phyloP scores from a whole-genome alignment of 2,329 filamentous ascomycete genomes.

The Fusarium globosum region DNA sequence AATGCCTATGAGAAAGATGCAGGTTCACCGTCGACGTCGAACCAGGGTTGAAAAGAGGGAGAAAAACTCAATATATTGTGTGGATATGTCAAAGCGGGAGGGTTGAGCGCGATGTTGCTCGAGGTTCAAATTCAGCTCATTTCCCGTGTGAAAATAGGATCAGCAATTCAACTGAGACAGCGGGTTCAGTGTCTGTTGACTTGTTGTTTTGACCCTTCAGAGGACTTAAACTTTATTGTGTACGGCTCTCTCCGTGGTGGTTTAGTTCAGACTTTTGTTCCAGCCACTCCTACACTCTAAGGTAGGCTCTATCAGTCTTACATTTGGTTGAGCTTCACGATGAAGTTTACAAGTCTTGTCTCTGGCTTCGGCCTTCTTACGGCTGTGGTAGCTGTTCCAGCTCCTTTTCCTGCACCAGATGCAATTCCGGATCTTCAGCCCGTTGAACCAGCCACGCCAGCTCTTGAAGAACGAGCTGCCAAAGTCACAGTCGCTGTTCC shows the following conservation, averaged over 20 bases:
- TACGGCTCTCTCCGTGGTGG: background rate
- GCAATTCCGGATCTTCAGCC: background rate
- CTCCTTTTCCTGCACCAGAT: conserved; percentile 24
- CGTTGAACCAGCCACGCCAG: conserved; percentile 30
- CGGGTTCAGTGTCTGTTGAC: conserved; percentile 2
- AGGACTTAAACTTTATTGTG: conserved; percentile 1
- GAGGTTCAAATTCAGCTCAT: conserved; percentile 38
- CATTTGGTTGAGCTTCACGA: conserved; percentile 3
- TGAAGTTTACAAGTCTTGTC: conserved; percentile 34
- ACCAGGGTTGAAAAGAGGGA: background rate
- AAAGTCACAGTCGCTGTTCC: conserved; percentile 65
- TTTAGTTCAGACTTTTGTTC: conserved; percentile 5
- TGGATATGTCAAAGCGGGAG: background rate
- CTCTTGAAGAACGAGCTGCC: conserved; percentile 56
- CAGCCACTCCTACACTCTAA: background rate
- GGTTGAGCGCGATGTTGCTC: background rate
- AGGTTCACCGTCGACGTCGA: conserved; percentile 15
- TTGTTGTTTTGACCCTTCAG: background rate
- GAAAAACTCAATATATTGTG: background rate
- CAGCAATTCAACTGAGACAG: conserved; percentile 19
- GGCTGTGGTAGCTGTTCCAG: conserved; percentile 35
- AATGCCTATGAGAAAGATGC: conserved; percentile 10
- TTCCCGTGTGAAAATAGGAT: conserved; percentile 18
- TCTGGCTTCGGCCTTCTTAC: conserved; percentile 31
- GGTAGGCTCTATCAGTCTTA: background rate